phyloP scores from a whole-genome alignment of 2,329 filamentous ascomycete genomes.

The Ustulina deusta region DNA sequence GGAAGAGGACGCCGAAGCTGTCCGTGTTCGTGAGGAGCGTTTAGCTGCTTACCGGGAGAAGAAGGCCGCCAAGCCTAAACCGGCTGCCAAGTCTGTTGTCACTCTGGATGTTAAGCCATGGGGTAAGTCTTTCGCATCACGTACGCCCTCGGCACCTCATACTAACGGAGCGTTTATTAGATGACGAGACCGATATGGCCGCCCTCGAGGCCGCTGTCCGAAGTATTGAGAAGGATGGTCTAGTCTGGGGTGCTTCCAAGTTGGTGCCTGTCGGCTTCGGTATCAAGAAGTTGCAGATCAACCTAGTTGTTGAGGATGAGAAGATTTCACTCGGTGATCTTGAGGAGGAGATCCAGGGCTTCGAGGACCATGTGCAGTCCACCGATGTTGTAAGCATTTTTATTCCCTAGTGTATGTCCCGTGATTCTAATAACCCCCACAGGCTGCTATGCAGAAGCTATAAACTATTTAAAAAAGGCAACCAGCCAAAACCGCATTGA shows the following conservation, averaged over 20 bases:
- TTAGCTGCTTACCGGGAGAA: conserved; percentile 95
- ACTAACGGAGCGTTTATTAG: conserved; percentile 54
- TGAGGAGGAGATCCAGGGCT: conserved; percentile 81
- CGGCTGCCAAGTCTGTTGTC: conserved; percentile 93
- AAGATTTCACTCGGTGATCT: conserved; percentile 91
- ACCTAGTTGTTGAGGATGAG: conserved; percentile 96
- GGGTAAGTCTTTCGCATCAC: conserved; percentile 71
- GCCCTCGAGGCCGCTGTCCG: conserved; percentile 85
- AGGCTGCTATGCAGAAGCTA: conserved; percentile 88
- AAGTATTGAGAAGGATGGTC: conserved; percentile 88
- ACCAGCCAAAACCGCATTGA: conserved; percentile 42
- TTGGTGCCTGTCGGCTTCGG: conserved; percentile 92
- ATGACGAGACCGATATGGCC: conserved; percentile 94
- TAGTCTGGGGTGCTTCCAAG: conserved; percentile 95
- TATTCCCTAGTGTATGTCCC: neutral
- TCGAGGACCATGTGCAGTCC: conserved; percentile 97
- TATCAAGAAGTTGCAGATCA: conserved; percentile 99
- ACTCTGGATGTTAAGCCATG: conserved; percentile 98
- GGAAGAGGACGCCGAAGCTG: conserved; percentile 92
- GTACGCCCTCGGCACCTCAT: neutral
- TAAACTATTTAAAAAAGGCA: conserved; percentile 63
- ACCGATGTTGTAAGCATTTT: conserved; percentile 76
- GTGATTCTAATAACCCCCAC: conserved; percentile 37
- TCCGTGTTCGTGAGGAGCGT: conserved; percentile 85
- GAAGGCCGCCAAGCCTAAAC: conserved; percentile 94